phyloP scores from a whole-genome alignment of 2,329 filamentous ascomycete genomes.

The Ophiostoma sp. region DNA sequence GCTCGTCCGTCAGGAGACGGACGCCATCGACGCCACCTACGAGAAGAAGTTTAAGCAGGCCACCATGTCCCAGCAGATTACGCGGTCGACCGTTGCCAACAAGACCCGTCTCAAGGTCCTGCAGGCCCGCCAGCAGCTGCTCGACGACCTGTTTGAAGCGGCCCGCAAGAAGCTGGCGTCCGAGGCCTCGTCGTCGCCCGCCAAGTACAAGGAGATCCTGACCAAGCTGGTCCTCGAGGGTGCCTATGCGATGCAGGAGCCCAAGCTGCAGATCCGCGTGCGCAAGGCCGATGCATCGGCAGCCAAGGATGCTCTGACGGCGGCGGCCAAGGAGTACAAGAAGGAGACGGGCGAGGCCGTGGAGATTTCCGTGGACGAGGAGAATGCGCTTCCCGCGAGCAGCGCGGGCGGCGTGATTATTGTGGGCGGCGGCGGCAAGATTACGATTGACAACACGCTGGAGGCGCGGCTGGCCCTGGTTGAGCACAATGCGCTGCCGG shows the following conservation, averaged over 20 bases:
- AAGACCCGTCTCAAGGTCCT: conserved; percentile 91
- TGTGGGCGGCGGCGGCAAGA: conserved; percentile 82
- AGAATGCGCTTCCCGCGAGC: conserved; percentile 64
- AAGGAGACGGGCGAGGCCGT: conserved; percentile 70
- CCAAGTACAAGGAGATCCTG: conserved; percentile 73
- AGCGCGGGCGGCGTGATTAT: conserved; percentile 84
- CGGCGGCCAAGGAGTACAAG: conserved; percentile 81
- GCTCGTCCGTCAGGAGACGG: conserved; percentile 92
- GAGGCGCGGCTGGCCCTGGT: conserved; percentile 86
- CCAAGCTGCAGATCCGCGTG: conserved; percentile 70
- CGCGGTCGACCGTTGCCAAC: conserved; percentile 92
- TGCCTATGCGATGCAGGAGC: conserved; percentile 82
- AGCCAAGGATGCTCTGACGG: conserved; percentile 75
- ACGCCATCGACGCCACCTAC: conserved; percentile 87
- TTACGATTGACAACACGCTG: conserved; percentile 98
- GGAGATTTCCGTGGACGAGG: conserved; percentile 72
- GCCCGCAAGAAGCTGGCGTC: conserved; percentile 69
- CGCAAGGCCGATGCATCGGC: conserved; percentile 70
- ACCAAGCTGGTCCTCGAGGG: conserved; percentile 86
- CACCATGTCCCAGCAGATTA: conserved; percentile 98
- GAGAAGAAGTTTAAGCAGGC: conserved; percentile 99
- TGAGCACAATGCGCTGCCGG: conserved; percentile 80
- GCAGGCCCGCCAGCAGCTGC: conserved; percentile 80
- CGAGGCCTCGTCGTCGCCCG: conserved; percentile 65
- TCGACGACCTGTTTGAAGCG: conserved; percentile 85